Base-by-base conservation (phyloP, 2,329 filamentous ascomycete genomes). In the Colletotrichum magnum region DNA sequence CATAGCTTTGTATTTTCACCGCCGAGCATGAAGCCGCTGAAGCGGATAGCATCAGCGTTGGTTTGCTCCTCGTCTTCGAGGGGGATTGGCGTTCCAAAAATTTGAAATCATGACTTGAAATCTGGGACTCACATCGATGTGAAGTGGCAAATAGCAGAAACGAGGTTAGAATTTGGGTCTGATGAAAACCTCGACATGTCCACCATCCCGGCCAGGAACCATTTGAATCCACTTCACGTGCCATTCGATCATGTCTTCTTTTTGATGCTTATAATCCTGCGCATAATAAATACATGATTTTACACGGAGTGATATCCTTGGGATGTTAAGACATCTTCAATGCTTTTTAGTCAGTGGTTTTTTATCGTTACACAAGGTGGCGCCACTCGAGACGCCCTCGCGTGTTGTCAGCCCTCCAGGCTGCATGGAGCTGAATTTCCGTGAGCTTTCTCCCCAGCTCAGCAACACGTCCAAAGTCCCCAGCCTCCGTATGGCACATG, bases 11-110 rank as follows among this genome's bases (percentile, higher is more conserved):
- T 41, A 16, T 43, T 60, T 36, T n/a, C 26, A 32, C 52, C 68
- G 52, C 68, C 52, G 48, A 58, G 52, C 63, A 53, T 51, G n/a
- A 53, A 45, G 45, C 2, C 18, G 45, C 61, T 41, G 50, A 58
- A 66, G 43, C 58, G 45, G 67, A 51, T 58, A 70, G 67, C 70
- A 70, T 71, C 60, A 71, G 62, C 67, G 58, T 70, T 68, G 52
- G 48, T 70, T 67, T 60, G 52, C 61, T 51, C 24, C 51, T 58
- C 47, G 45, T 32, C 32, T 36, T 36, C 32, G 47, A 18, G 54
- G 39, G 52, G 58, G 28, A 15, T 58, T 68, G 65, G 61, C 54
- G 54, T 65, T 58, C 13, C n/a, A n/a, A 57, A 57, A 69, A 60
- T 60, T 66, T 60, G 56, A 69, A 10, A 52, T 26, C 51, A 51